Percentiles rank a stretch among this genome's conserved stretches.
These are phyloP conservation scores for Botrytis hyacinthi DNA, from an alignment of 2,329 filamentous ascomycete genomes.

Conservation along the genomic window DNA sequence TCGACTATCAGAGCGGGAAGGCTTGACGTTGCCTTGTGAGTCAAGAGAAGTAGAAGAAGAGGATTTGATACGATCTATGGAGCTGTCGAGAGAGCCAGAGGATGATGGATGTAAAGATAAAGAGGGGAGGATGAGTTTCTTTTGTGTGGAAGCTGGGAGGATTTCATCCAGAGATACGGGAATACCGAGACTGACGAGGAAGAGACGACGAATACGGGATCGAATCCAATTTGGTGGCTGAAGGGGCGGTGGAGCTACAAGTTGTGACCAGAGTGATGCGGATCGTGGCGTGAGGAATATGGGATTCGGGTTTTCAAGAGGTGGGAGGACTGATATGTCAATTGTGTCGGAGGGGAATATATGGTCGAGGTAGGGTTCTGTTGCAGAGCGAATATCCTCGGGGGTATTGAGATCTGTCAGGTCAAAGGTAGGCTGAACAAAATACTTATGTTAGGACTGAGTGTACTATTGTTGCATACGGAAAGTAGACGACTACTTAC, in stretches of 20 bases:
- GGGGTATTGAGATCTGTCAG: constrained; percentile 58
- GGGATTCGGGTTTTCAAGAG: constrained; percentile 47
- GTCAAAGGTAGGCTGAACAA: constrained; percentile 61
- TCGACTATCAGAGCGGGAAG: constrained; percentile 43
- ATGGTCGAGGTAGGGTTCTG: constrained; percentile 64
- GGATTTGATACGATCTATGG: constrained; percentile 34
- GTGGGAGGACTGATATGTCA: constrained; percentile 50
- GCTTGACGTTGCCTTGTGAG: constrained; percentile 50
- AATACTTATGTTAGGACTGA: constrained; percentile 20
- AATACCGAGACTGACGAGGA: constrained; percentile 92
- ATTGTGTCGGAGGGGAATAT: constrained; percentile 62
- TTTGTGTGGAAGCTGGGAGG: constrained; percentile 93
- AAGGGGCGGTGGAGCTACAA: constrained; percentile 89
- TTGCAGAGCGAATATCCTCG: constrained; percentile 59
- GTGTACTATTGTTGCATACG: constrained; percentile 22
- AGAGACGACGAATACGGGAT: constrained; percentile 88
- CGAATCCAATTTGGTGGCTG: constrained; percentile 98
- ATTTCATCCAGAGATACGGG: constrained; percentile 98
- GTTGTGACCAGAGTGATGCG: constrained; percentile 91
- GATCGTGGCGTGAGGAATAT: constrained; percentile 84
- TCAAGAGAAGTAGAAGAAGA: constrained; percentile 59
- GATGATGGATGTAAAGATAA: constrained; percentile 55
- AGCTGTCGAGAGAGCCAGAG: constrained; percentile 46
- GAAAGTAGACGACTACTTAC: constrained; percentile 43
- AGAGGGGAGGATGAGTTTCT: constrained; percentile 91